phyloP scores from a whole-genome alignment of 176 grass and related monocot genomes.

The Metroxylon sagu region DNA sequence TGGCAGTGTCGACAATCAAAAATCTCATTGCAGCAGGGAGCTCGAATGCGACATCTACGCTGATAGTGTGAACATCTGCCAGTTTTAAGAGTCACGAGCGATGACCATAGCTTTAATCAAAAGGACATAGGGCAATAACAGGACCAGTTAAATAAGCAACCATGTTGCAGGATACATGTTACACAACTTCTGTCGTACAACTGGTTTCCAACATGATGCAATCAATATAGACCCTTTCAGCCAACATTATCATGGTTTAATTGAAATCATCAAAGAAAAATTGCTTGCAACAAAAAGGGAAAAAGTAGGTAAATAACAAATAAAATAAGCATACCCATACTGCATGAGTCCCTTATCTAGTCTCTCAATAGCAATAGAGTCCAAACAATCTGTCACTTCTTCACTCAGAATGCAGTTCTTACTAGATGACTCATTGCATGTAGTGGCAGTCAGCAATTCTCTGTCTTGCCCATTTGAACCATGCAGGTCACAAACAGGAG shows the following conservation, averaged over 20 bases:
- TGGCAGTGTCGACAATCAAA: conserved; percentile 92
- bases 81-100: conserved; percentile 6
- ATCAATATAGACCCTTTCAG: no score
- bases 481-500: conserved; percentile 24
- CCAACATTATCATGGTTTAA: no score
- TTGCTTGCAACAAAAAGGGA: not conserved
- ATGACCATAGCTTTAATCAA: no score
- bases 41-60: conserved; percentile 66
- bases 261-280: no score
- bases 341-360: conserved; percentile 63
- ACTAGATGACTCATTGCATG: conserved; percentile 3
- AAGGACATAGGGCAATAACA: no score
- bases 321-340: conserved; percentile 53
- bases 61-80: conserved; percentile 69
- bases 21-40: conserved; percentile 73
- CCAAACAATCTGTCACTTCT: conserved; percentile 16
- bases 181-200: no score
- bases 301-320: not conserved
- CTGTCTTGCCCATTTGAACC: conserved; percentile 23
- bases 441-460: conserved; percentile 3
- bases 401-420: conserved; percentile 3
- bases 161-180: no score
- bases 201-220: no score
- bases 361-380: conserved; percentile 23
- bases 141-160: no score